Evolutionary conservation across 1,284 basidiomycete genomes (phyloP).

Genomic region (Rhodotorula glutinis): DNA sequence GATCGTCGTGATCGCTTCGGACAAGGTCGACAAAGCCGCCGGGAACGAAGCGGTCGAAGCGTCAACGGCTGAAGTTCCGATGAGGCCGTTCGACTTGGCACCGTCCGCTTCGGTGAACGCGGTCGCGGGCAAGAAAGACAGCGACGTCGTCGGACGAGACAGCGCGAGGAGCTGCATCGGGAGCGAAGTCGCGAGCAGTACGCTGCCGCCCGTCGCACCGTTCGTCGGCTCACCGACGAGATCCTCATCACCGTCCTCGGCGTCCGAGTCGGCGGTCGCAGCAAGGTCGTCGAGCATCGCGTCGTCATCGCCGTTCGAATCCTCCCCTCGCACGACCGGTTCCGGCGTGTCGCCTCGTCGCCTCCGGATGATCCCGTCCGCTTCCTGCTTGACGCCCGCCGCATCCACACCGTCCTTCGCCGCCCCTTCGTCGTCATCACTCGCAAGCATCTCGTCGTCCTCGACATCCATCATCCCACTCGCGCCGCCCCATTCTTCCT

Average conservation of each 20-base stretch:
- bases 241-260: slow-evolving; percentile 37
- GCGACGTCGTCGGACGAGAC: slow-evolving; percentile 17
- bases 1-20: slow-evolving; percentile 50
- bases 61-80: slow-evolving; percentile 27
- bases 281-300: slow-evolving; percentile 25
- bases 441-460: slow-evolving; percentile 37
- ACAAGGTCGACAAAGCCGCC: slow-evolving; percentile 16
- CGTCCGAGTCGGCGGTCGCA: slow-evolving; percentile 12
- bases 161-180: slow-evolving; percentile 36
- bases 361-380: slow-evolving; percentile 12
- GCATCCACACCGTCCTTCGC: slow-evolving; percentile 42
- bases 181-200: slow-evolving; percentile 20
- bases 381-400: slow-evolving; percentile 16
- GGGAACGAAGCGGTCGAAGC: slow-evolving; percentile 12
- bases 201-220: slow-evolving; percentile 45
- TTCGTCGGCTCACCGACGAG: neutral
- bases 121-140: slow-evolving; percentile 32
- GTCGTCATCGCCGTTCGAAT: neutral
- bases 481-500: slow-evolving; percentile 44
- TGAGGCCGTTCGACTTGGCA: slow-evolving; percentile 6
- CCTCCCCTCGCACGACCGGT: neutral
- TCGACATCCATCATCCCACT: slow-evolving; percentile 23
- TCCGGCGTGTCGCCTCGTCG: slow-evolving; percentile 2
- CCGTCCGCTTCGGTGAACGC: slow-evolving; percentile 5
- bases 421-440: slow-evolving; percentile 39